Evolutionary conservation across 2,329 filamentous ascomycete genomes (phyloP).

Genomic region (Xylariales sp.): DNA sequence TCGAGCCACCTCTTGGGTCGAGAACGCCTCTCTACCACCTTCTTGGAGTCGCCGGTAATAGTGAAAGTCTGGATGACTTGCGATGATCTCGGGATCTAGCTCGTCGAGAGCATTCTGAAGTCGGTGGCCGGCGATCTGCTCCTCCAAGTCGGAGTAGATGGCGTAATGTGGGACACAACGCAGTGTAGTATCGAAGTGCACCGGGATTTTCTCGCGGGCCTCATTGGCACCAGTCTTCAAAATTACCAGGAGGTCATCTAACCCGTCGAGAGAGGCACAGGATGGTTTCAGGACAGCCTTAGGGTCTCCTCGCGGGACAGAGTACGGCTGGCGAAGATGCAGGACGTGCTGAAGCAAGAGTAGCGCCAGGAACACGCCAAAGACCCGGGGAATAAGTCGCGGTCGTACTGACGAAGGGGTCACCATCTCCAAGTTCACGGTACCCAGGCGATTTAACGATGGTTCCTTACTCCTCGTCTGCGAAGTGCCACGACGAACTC

Average conservation of each 20-base stretch:
- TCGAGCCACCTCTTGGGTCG: slow-evolving; percentile 23
- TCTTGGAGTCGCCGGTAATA: slow-evolving; percentile 44
- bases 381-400: slow-evolving; percentile 4
- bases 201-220: slow-evolving; percentile 47
- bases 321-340: background rate
- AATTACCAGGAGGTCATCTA: slow-evolving; percentile 51
- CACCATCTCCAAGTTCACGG: too few relatives aligned
- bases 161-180: slow-evolving; percentile 50
- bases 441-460: too few relatives aligned
- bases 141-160: slow-evolving; percentile 55
- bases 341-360: slow-evolving; percentile 4
- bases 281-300: too few relatives aligned
- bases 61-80: slow-evolving; percentile 41
- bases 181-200: slow-evolving; percentile 49
- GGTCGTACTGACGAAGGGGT: slow-evolving; percentile 1
- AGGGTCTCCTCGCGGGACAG: too few relatives aligned
- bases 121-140: slow-evolving; percentile 43
- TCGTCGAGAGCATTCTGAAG: slow-evolving; percentile 45
- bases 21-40: slow-evolving; percentile 37
- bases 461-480: too few relatives aligned
- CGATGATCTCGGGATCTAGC: slow-evolving; percentile 34
- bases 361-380: slow-evolving; percentile 1
- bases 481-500: too few relatives aligned
- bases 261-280: slow-evolving; percentile 26
- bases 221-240: slow-evolving; percentile 57